Conservation (phyloP, 116 monocot species). For the Papilionanthe hybrid region DNA sequence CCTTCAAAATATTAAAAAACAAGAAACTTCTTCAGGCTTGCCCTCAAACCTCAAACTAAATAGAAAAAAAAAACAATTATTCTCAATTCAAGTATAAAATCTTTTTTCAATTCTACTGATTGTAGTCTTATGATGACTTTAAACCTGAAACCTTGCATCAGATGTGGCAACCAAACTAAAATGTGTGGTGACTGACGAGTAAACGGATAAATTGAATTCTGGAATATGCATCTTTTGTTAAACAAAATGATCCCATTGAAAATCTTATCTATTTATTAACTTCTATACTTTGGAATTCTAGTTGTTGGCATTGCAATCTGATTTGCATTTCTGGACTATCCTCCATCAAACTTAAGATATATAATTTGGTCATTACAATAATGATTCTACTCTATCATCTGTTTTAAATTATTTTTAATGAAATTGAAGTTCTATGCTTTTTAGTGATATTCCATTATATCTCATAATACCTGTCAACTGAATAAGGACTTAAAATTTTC, state of each 20-base stretch:
- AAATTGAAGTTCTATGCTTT: background rate
- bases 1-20: too few relatives aligned
- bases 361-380: background rate
- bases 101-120: background rate
- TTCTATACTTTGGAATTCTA: background rate
- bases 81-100: background rate
- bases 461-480: background rate
- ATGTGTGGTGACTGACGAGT: too few relatives aligned
- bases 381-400: background rate
- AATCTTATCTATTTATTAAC: too few relatives aligned
- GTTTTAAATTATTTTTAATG: background rate
- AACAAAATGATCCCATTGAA: too few relatives aligned
- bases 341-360: background rate
- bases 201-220: too few relatives aligned
- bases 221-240: too few relatives aligned
- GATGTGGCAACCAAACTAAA: too few relatives aligned
- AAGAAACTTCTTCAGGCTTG: too few relatives aligned
- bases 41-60: background rate
- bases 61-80: background rate
- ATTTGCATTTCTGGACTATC: background rate
- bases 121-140: background rate
- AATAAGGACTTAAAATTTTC: background rate
- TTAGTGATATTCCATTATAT: background rate
- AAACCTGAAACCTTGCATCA: too few relatives aligned
- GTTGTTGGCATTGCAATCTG: background rate